Base-by-base conservation (phyloP, 306 rosid species). In the Oxytropis ochrocephala region DNA sequence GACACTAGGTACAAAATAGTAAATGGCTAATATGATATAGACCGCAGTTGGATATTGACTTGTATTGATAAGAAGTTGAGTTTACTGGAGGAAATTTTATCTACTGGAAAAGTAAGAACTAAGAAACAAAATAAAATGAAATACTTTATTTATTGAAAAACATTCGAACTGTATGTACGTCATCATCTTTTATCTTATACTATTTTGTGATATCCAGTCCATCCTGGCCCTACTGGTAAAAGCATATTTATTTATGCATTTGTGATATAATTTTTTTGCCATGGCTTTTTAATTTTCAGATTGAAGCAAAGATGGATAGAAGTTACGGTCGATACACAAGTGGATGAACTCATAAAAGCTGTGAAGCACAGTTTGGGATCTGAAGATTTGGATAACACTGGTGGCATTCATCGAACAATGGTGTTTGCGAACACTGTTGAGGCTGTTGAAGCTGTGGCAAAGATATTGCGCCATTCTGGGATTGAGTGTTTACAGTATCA, bases 371-470 rank as follows among this genome's bases (percentile, higher is more conserved):
- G 83, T 51, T 77, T 85, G 53, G 73, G 42, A 63, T 67, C 85
- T 32, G 80, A 70, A 79, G 82, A 79, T 21, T 67, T 72, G 78
- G 81, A 78, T 63, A 59, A 47, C 60, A 83, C 75, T 58, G 79
- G 67, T 53, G 75, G 80, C 71, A 79, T 74, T 66, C 54, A 74
- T 68, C 83, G 97, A 87, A 88, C 95, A 43, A 88, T 94, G 91
- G 90, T 88, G 69, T 91, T 94, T 73, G 92, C 91, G 11, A 91
- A 94, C 80, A 94, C 97, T 13, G 97, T 94, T 60, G 97, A 94
- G 74, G 91, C 95, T 61, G 97, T 77, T 44, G 96, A 94, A 83
- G 96, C 99, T 60, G 96, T 88, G 74, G 86, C 82, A 41, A 87
- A 83, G 77, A 58, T 91, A 85, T 75, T 91, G 87, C 38, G 4